Evolutionary conservation across 1,284 basidiomycete genomes (phyloP), one percentile per base, ranked within the genome.

Genomic region (Cystobasidiaceae sp.): DNA sequence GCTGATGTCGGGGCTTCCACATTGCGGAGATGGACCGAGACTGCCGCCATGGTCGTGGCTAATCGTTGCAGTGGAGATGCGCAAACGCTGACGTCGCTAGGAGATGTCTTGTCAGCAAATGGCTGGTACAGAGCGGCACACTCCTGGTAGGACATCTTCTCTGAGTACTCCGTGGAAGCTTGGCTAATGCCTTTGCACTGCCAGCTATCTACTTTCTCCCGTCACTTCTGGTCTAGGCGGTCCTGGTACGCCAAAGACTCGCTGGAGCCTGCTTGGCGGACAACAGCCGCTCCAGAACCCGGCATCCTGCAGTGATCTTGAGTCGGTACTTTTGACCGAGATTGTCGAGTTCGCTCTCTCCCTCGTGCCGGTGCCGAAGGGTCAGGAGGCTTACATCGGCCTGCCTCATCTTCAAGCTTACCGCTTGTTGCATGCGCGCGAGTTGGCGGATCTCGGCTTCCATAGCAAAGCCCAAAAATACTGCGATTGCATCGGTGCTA

Each of bases 261-360:
- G 57, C 44, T 58, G 49, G 51, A 32, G 43, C 60, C 77, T 92
- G 25, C 75, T 89, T 34, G 88, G 89, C 11, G 82, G 84, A 25
- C 82, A 81, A 50, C 84, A 79, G 74, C 86, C 86, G 0, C 79
- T 80, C 44, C 72, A 73, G 15, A 79, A 77, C 59, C 79, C 83
- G 0, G 80, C 78, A 37, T 87, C 86, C 73, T 79, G 82, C 72
- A 85, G 83, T 72, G 86, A 93, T 74, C 78, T 83, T 8, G 93
- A 97, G 75, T 80, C 86, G 6, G 81, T 93, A 66, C 84, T 96
- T 68, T 85, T 97, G 70, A 87, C 92, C 5, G 96, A 99, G 79
- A 86, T 97, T 43, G 80, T 87, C 8, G 96, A 99, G 78, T 98
- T 91, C 75, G 93, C 91, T 0, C 77, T 93, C 64, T 90, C 90